phyloP scores from a whole-genome alignment of 2,329 filamentous ascomycete species.

The Fusarium algeriense region DNA sequence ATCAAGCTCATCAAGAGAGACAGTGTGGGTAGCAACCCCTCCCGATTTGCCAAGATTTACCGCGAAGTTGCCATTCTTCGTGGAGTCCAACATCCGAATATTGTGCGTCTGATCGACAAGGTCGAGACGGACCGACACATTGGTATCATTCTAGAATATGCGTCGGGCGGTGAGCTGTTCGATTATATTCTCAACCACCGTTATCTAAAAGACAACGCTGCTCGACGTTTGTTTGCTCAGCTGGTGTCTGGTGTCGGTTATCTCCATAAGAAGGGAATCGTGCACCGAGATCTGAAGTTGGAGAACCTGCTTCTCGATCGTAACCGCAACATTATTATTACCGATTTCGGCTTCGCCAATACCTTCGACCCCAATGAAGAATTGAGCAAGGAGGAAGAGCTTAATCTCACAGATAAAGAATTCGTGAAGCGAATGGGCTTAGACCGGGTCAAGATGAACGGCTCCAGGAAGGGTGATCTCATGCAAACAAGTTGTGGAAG shows the following conservation, averaged over 20 bases:
- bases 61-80: slow-evolving; percentile 93
- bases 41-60: slow-evolving; percentile 94
- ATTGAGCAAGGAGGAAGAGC: slow-evolving; percentile 88
- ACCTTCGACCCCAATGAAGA: slow-evolving; percentile 93
- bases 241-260: slow-evolving; percentile 97
- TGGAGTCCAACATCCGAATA: slow-evolving; percentile 93
- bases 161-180: slow-evolving; percentile 96
- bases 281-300: slow-evolving; percentile 95
- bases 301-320: slow-evolving; percentile 95
- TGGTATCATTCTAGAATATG: slow-evolving; percentile 98
- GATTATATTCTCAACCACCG: slow-evolving; percentile 98
- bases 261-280: slow-evolving; percentile 97
- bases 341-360: slow-evolving; percentile 98
- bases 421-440: slow-evolving; percentile 89
- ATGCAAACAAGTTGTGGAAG: slow-evolving; percentile 99
- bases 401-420: slow-evolving; percentile 86
- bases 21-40: slow-evolving; percentile 87
- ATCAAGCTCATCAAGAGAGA: slow-evolving; percentile 98
- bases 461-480: slow-evolving; percentile 86
- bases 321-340: slow-evolving; percentile 99
- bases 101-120: slow-evolving; percentile 97
- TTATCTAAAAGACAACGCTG: slow-evolving; percentile 93
- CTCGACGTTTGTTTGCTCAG: slow-evolving; percentile 92
- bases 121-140: slow-evolving; percentile 97
- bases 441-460: slow-evolving; percentile 80